A percentile compares a stretch with the other conserved stretches of the same genome.
Conservation (phyloP, 768 basidiomycete genomes). For the Crucibulum laeve region DNA sequence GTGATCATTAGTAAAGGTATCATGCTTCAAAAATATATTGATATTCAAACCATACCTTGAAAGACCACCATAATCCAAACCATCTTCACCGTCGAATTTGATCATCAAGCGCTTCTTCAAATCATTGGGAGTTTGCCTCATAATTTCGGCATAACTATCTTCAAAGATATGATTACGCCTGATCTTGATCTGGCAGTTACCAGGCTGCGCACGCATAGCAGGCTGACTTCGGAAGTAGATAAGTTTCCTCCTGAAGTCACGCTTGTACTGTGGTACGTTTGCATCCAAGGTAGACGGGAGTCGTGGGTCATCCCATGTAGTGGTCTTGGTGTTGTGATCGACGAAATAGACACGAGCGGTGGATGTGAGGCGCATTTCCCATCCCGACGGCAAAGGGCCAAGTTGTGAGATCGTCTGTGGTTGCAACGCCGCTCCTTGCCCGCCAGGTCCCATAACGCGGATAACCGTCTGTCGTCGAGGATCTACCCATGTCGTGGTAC, state of each 20-base stretch:
- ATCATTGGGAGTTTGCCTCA: constrained; percentile 98
- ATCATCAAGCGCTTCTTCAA: constrained; percentile 99
- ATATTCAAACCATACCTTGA: constrained; percentile 61
- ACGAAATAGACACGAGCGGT: constrained; percentile 99
- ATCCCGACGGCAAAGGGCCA: constrained; percentile 94
- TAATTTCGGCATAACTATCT: constrained; percentile 99
- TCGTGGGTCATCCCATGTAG: constrained; percentile 99
- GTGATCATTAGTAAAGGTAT: no score
- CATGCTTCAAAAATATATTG: not conserved
- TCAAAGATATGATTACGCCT: constrained; percentile 98
- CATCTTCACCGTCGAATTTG: constrained; percentile 99
- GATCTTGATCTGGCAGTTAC: constrained; percentile 99
- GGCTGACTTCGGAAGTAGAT: constrained; percentile 99
- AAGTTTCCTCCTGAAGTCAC: constrained; percentile 97
- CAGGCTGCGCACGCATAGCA: constrained; percentile 95
- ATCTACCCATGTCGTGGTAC: constrained; percentile 99
- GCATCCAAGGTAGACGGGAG: constrained; percentile 92
- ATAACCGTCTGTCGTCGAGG: constrained; percentile 95
- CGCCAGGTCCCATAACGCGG: constrained; percentile 93
- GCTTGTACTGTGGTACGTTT: constrained; percentile 99
- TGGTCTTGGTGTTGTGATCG: constrained; percentile 99
- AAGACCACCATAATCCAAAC: constrained; percentile 96
- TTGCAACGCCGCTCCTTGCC: constrained; percentile 83
- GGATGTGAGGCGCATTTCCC: constrained; percentile 99
- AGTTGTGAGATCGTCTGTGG: constrained; percentile 96